These are phyloP conservation scores for Syncephalastrum monosporum DNA, from an alignment of 371 early-diverging fungal species.

Conservation along the genomic window DNA sequence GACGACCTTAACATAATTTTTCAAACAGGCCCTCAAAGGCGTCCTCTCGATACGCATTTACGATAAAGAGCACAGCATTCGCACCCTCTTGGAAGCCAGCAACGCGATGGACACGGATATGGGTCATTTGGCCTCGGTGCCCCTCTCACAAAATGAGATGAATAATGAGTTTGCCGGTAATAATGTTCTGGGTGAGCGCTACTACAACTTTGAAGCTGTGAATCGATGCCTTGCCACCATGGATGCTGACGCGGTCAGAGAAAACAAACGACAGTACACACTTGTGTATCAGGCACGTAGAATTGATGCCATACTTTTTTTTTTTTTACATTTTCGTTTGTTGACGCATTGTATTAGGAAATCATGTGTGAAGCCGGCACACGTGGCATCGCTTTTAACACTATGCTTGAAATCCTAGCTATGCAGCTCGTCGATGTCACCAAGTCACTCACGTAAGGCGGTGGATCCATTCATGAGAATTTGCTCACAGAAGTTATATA, in stretches of 20 bases:
- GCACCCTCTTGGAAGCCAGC: conserved; percentile 29
- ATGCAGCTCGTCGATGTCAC: conserved; percentile 46
- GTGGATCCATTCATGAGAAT: no score
- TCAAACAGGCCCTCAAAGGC: conserved; percentile 33
- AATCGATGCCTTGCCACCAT: conserved; percentile 35
- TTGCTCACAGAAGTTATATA: neutral
- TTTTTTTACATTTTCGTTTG: neutral
- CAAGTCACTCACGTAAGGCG: conserved; percentile 45
- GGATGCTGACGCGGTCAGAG: conserved; percentile 27
- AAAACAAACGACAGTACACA: conserved; percentile 32
- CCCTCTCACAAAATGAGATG: conserved; percentile 2
- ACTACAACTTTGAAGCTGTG: conserved; percentile 30
- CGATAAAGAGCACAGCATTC: conserved; percentile 33
- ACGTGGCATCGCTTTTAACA: conserved; percentile 47
- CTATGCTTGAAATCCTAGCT: conserved; percentile 43
- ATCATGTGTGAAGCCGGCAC: conserved; percentile 16
- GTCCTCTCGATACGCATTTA: conserved; percentile 44
- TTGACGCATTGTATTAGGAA: conserved; percentile 16
- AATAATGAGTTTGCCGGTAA: neutral
- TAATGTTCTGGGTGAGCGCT: conserved; percentile 21
- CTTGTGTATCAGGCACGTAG: conserved; percentile 41
- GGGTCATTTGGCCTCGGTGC: conserved; percentile 18
- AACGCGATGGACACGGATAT: conserved; percentile 22
- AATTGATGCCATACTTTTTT: no score
- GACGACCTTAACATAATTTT: neutral